A percentile compares a stretch with the other conserved stretches of the same genome.
These are phyloP conservation scores for Phaseolus lunatus DNA, from an alignment of 306 rosid genomes.

Conservation along the genomic window DNA sequence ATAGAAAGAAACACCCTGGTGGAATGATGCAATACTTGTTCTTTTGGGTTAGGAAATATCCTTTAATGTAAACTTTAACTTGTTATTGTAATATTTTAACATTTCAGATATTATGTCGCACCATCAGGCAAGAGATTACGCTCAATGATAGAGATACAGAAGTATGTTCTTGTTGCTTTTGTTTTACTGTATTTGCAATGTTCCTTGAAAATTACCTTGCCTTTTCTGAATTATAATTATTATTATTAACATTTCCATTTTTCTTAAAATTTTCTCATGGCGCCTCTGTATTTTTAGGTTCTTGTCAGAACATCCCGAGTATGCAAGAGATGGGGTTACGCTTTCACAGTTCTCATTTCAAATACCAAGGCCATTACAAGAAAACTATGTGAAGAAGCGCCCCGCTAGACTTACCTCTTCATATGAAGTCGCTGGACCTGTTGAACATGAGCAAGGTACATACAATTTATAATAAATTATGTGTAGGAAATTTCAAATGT, in stretches of 20 bases:
- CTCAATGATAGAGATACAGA: slow-evolving; percentile 86
- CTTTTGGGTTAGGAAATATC: slow-evolving; percentile 17
- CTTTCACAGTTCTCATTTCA: slow-evolving; percentile 80
- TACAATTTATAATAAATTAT: slow-evolving; percentile 15
- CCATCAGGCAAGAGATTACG: slow-evolving; percentile 94
- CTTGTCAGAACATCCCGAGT: slow-evolving; percentile 82
- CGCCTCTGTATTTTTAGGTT: slow-evolving; percentile 57
- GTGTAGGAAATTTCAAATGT: neutral
- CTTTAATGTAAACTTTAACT: slow-evolving; percentile 33
- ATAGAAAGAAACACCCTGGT: slow-evolving; percentile 5
- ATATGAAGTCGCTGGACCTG: slow-evolving; percentile 46
- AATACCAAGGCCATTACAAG: slow-evolving; percentile 84
- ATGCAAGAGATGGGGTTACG: slow-evolving; percentile 58
- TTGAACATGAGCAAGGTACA: slow-evolving; percentile 69
- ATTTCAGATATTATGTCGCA: slow-evolving; percentile 80
- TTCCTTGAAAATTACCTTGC: slow-evolving; percentile 6
- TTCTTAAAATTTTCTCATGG: slow-evolving; percentile 20
- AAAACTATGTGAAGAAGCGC: slow-evolving; percentile 91
- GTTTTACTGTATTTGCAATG: slow-evolving; percentile 34
- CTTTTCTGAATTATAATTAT: slow-evolving; percentile 17
- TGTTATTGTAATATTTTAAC: slow-evolving; percentile 32
- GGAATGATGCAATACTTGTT: slow-evolving; percentile 6
- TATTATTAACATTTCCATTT: slow-evolving; percentile 6
- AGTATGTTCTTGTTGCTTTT: slow-evolving; percentile 57
- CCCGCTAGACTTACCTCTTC: slow-evolving; percentile 55